These are phyloP conservation scores for Polygonum aviculare DNA, from an alignment of 148 eudicot species.

Conservation along the genomic window DNA sequence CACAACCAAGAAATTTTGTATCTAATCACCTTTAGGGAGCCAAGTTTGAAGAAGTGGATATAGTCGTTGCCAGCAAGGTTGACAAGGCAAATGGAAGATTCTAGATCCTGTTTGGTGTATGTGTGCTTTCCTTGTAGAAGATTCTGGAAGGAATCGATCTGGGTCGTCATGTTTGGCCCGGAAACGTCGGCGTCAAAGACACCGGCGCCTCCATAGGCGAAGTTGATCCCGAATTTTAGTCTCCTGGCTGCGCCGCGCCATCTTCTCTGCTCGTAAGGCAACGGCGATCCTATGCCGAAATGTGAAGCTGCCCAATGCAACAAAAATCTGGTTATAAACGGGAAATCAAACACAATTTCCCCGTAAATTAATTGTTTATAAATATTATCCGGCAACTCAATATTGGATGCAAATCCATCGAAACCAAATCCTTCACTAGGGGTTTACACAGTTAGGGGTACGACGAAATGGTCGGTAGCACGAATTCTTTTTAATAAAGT, in stretches of 20 bases:
- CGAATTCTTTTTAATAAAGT: too few relatives aligned
- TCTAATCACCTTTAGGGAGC: neutral
- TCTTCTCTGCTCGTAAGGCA: conserved; percentile 35
- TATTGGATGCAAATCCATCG: too few relatives aligned
- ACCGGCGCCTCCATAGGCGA: conserved; percentile 65
- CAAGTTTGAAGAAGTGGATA: conserved; percentile 21
- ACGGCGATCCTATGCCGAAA: conserved; percentile 26
- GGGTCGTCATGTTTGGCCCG: conserved; percentile 39
- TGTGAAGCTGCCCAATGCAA: neutral
- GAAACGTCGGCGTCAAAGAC: conserved; percentile 35
- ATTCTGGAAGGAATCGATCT: conserved; percentile 24
- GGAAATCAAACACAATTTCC: too few relatives aligned
- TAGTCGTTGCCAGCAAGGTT: conserved; percentile 35
- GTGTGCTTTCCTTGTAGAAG: conserved; percentile 15
- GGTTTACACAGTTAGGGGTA: too few relatives aligned
- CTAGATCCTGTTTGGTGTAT: conserved; percentile 28
- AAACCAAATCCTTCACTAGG: too few relatives aligned
- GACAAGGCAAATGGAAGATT: conserved; percentile 35
- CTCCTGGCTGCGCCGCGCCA: conserved; percentile 1
- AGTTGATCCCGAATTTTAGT: conserved; percentile 37
- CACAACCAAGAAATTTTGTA: too few relatives aligned
- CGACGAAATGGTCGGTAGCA: too few relatives aligned
- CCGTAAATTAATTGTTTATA: too few relatives aligned
- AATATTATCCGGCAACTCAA: too few relatives aligned
- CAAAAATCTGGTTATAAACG: too few relatives aligned